Evolutionary conservation across 108 stramenopile genomes (phyloP).

Genomic region (Conticribra weissflogii): DNA sequence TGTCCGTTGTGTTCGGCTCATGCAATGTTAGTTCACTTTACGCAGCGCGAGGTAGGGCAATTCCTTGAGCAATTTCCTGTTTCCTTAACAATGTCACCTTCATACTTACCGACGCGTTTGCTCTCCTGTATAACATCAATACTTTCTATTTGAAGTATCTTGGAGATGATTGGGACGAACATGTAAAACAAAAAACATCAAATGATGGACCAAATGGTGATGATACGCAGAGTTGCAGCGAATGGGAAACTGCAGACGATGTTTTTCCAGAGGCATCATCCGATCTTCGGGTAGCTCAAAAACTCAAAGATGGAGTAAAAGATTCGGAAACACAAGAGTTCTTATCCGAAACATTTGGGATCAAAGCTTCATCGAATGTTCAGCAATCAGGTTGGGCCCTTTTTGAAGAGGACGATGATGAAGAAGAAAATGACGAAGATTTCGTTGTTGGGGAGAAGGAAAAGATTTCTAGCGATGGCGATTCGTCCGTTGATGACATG

Average conservation of each 20-base stretch:
- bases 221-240: conserved; percentile 24
- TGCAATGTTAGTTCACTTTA: conserved; percentile 50
- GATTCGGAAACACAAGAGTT: conserved; percentile 59
- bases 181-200: conserved; percentile 5
- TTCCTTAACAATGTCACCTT: too few relatives aligned
- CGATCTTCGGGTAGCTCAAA: conserved; percentile 56
- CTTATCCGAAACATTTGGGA: conserved; percentile 53
- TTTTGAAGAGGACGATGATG: conserved; percentile 52
- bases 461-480: conserved; percentile 39
- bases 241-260: conserved; percentile 72
- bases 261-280: conserved; percentile 78
- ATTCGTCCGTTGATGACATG: conserved; percentile 52
- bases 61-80: too few relatives aligned
- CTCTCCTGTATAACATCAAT: too few relatives aligned
- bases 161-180: conserved; percentile 60
- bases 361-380: conserved; percentile 16
- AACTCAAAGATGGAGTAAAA: conserved; percentile 55
- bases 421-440: conserved; percentile 53
- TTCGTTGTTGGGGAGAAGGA: conserved; percentile 21
- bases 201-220: conserved; percentile 30
- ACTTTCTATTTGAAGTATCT: too few relatives aligned
- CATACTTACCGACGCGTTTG: too few relatives aligned
- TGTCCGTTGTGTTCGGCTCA: conserved; percentile 72
- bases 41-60: conserved; percentile 65
- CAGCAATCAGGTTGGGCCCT: conserved; percentile 1